Evolutionary conservation across 1,139 yeast genomes (phyloP).

Genomic region (Diutina scorzettiae): DNA sequence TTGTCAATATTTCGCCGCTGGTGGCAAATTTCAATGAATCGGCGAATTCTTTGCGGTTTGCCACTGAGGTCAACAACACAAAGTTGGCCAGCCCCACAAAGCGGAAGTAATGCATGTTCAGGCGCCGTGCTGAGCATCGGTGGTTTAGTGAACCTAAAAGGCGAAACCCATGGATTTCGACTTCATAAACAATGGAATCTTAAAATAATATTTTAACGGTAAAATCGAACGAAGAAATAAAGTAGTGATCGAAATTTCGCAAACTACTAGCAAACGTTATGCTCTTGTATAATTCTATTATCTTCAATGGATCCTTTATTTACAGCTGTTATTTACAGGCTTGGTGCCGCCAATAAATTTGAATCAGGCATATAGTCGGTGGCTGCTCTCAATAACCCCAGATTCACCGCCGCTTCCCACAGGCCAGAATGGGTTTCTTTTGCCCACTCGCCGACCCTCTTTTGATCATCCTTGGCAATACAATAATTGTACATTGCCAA

Average conservation of each 20-base stretch:
- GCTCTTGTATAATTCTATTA: too few species aligned
- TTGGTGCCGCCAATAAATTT: slow-evolving; percentile 10
- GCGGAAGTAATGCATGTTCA: too few species aligned
- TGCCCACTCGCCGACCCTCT: slow-evolving; percentile 44
- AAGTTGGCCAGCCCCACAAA: slow-evolving; percentile 14
- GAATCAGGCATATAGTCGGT: slow-evolving; percentile 20
- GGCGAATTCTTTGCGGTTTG: slow-evolving; percentile 76
- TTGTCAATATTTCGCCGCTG: slow-evolving; percentile 77
- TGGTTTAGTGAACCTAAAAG: too few species aligned
- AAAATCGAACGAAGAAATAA: too few species aligned
- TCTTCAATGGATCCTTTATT: too few species aligned
- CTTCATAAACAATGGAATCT: too few species aligned
- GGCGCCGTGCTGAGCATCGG: too few species aligned
- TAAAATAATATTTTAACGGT: too few species aligned
- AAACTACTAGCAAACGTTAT: too few species aligned
- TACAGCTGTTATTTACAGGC: too few species aligned
- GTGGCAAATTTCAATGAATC: slow-evolving; percentile 60
- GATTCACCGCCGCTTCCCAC: slow-evolving; percentile 35
- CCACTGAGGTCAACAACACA: slow-evolving; percentile 64
- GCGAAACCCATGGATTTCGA: too few species aligned
- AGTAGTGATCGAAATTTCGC: too few species aligned
- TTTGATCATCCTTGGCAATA: slow-evolving; percentile 34
- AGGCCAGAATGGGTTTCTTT: slow-evolving; percentile 21
- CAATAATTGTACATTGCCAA: slow-evolving; percentile 54
- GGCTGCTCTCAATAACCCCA: slow-evolving; percentile 28